These are phyloP conservation scores for Lipomyces kockii DNA, from an alignment of 805 yeast species.

Conservation along the genomic window DNA sequence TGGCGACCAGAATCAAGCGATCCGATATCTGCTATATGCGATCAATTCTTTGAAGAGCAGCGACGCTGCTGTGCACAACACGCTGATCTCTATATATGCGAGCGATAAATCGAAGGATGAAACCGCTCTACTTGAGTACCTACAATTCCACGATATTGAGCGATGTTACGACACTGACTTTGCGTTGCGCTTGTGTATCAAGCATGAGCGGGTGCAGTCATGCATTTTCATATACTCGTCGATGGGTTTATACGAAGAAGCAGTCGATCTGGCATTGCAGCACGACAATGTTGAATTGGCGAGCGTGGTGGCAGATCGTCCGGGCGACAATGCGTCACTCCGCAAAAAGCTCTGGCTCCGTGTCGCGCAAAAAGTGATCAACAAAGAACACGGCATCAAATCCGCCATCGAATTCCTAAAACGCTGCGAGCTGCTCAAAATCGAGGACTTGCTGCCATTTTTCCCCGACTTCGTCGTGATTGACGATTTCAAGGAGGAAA, in stretches of 20 bases:
- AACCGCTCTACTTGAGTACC: constrained; percentile 54
- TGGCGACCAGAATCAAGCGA: constrained; percentile 61
- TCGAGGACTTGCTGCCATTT: constrained; percentile 81
- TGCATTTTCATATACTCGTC: constrained; percentile 76
- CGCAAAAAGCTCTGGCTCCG: constrained; percentile 77
- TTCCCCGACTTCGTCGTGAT: constrained; percentile 84
- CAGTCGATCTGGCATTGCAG: constrained; percentile 72
- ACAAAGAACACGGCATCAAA: constrained; percentile 41
- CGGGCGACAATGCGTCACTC: constrained; percentile 54
- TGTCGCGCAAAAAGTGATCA: constrained; percentile 59
- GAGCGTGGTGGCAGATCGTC: constrained; percentile 59
- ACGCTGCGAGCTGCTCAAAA: constrained; percentile 50
- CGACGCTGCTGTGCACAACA: constrained; percentile 65
- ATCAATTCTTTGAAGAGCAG: constrained; percentile 52
- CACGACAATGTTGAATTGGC: constrained; percentile 64
- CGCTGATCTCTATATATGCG: constrained; percentile 69
- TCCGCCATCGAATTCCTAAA: constrained; percentile 42
- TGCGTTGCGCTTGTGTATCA: constrained; percentile 72
- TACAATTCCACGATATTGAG: constrained; percentile 50
- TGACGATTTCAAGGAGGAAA: constrained; percentile 81
- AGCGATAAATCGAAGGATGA: constrained; percentile 53
- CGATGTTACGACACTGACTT: constrained; percentile 68
- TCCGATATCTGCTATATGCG: constrained; percentile 64
- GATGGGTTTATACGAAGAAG: constrained; percentile 75
- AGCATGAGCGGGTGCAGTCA: constrained; percentile 60